A percentile compares a stretch with the other conserved stretches of the same genome.
phyloP scores from a whole-genome alignment of 2,329 filamentous ascomycete genomes.

The Penicillium occitanis region DNA sequence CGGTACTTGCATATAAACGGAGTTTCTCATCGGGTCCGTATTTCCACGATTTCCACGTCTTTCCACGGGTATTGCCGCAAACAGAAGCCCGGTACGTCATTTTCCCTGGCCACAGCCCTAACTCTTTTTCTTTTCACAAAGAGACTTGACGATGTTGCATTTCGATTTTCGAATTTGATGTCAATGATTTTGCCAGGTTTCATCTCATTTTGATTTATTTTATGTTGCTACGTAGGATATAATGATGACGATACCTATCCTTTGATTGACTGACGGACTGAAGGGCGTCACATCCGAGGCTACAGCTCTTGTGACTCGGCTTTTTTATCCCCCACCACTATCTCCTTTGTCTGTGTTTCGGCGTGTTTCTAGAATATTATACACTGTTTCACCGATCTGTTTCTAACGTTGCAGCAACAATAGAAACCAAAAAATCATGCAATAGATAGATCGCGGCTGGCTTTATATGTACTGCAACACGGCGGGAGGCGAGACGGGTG shows the following conservation, averaged over 20 bases:
- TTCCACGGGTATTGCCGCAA: constrained; percentile 10
- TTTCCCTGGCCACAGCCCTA: constrained; percentile 3
- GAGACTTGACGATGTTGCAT: not conserved
- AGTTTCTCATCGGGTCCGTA: constrained; percentile 1
- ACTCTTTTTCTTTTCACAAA: not conserved
- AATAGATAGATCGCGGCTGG: not conserved
- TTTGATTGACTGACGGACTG: not conserved
- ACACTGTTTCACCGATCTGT: too few relatives aligned
- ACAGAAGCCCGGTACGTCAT: constrained; percentile 5
- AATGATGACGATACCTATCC: not conserved
- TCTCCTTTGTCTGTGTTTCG: not conserved
- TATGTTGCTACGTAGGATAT: not conserved
- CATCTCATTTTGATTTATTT: not conserved
- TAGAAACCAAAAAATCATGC: not conserved
- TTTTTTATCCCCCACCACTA: constrained; percentile 1
- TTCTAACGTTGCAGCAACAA: not conserved
- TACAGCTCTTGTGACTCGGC: not conserved
- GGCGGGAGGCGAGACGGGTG: not conserved
- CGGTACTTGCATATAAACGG: not conserved
- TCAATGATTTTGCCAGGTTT: not conserved
- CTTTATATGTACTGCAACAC: not conserved
- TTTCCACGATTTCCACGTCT: constrained; percentile 8
- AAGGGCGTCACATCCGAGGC: constrained; percentile 7
- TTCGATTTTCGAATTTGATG: not conserved
- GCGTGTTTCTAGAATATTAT: not conserved